Base-by-base conservation (phyloP, 192 early-diverging fungal species). In the Umbelopsis vinacea region DNA sequence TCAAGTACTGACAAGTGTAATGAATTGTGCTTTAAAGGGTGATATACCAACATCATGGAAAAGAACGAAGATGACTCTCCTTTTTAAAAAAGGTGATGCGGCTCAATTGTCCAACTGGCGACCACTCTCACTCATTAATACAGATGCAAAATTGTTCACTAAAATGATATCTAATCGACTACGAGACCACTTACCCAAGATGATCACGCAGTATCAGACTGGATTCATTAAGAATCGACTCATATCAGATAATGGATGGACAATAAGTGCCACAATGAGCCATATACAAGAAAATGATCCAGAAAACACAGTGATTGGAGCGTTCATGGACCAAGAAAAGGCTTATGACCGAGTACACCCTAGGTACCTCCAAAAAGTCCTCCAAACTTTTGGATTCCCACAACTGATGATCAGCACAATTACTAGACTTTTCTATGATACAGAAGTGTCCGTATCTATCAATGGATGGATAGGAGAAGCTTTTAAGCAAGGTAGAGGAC, bases 291-390 rank as follows among this genome's bases (percentile, higher is more conserved):
- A 17, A 6, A 21, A n/a, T 21, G 55, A 66, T 0, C 55, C 19
- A 7, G 14, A 15, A 10, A 45, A 29, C 0, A 26, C 23, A 6
- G 71, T 50, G 2, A 68, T 71, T 23, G 71, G 71, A 50, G 15
- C 69, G 0, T 17, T 66, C 2, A 21, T 79, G 6, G 78, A 79
- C 26, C 73, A 79, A 52, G 70, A 75, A 8, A 76, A 76, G 46
- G 74, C 74, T 0, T 80, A 76, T 60, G 78, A 80, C 45, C 53
- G 78, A 23, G 69, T 80, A 0, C 67, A 80, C 43, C 69, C 68
- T 17, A 38, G 3, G 0, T 80, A 80, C 38, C 26, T 76, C 1
- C 19, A 17, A 4, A 21, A 38, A 1, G 68, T 71, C 6, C 71
- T 80, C 0, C 15, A 43, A 10, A 17, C 3, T 6, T 67, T 53